Percentiles rank a stretch among this genome's conserved stretches.
Conservation (phyloP, 805 yeast species). For the Yamadazyma akitaensis region DNA sequence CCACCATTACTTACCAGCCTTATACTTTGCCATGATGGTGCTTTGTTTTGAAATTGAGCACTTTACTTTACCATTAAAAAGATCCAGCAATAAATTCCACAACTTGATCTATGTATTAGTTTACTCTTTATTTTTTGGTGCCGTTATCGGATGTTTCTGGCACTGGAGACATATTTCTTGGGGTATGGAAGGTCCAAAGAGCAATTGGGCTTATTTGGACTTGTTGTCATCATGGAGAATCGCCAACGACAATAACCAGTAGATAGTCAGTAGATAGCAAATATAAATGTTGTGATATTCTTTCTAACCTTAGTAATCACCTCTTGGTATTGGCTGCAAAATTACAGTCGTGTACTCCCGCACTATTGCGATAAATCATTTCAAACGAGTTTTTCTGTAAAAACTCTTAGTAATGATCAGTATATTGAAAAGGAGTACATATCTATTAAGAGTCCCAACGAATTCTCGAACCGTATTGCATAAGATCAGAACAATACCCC, state of each 20-base stretch:
- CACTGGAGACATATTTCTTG: conserved; percentile 39
- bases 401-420: conserved; percentile 1
- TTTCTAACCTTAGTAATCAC: background rate
- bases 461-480: background rate
- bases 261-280: background rate
- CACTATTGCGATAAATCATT: background rate
- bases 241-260: conserved; percentile 34
- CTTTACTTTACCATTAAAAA: conserved; percentile 28
- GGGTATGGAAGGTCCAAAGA: conserved; percentile 45
- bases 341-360: background rate
- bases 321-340: background rate
- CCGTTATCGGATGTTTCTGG: conserved; percentile 40
- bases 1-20: conserved; percentile 94
- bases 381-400: background rate
- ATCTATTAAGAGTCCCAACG: background rate
- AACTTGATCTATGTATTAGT: conserved; percentile 22
- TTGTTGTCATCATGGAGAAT: conserved; percentile 41
- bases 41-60: conserved; percentile 58
- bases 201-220: conserved; percentile 37
- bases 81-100: conserved; percentile 11
- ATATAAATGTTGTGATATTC: background rate
- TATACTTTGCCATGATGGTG: conserved; percentile 87
- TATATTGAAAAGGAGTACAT: background rate
- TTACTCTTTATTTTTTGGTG: conserved; percentile 26
- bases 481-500: background rate